Evolutionary conservation across 2,329 filamentous ascomycete species (phyloP).

Genomic region (Corinectria fuckeliana): DNA sequence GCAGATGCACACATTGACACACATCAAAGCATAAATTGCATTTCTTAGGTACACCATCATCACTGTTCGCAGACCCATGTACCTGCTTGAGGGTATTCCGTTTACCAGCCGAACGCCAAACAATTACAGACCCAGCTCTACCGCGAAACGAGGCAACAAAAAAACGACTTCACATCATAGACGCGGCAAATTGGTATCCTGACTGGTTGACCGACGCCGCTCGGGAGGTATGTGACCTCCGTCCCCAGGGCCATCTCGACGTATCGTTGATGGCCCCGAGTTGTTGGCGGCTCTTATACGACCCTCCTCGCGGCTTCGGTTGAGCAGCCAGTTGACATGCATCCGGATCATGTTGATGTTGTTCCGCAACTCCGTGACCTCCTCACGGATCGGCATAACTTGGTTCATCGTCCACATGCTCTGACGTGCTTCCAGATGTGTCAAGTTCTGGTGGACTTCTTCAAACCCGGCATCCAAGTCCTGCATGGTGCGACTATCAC

Average conservation of each 20-base stretch:
- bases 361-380: constrained; percentile 65
- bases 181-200: constrained; percentile 47
- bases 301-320: constrained; percentile 56
- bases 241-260: constrained; percentile 41
- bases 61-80: background rate
- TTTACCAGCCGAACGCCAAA: constrained; percentile 13
- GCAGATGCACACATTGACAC: background rate
- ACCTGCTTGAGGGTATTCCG: constrained; percentile 15
- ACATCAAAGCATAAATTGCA: background rate
- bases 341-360: constrained; percentile 64
- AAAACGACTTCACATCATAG: constrained; percentile 35
- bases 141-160: background rate
- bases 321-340: constrained; percentile 66
- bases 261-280: constrained; percentile 41
- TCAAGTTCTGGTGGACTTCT: constrained; percentile 62
- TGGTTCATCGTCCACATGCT: constrained; percentile 68
- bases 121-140: background rate
- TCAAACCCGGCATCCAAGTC: constrained; percentile 56
- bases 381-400: constrained; percentile 66
- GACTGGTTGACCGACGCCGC: constrained; percentile 46
- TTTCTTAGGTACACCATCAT: background rate
- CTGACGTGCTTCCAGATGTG: constrained; percentile 65
- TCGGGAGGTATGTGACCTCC: constrained; percentile 40
- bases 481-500: constrained; percentile 56
- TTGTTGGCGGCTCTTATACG: constrained; percentile 47